Conservation (phyloP, 2,329 filamentous ascomycete species). For the Cadophora sp. region DNA sequence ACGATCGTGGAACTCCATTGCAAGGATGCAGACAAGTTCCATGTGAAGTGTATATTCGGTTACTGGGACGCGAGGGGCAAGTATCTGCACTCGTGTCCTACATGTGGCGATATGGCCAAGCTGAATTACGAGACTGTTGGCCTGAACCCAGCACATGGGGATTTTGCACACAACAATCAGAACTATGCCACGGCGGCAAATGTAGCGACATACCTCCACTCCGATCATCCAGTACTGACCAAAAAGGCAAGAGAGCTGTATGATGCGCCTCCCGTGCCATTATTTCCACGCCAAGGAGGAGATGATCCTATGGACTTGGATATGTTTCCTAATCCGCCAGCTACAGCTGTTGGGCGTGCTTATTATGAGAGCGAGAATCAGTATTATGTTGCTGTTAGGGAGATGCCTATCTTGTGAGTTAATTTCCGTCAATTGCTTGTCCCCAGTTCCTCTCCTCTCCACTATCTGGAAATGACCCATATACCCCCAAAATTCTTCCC, state of each 20-base stretch:
- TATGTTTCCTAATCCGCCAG: background rate
- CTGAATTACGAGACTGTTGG: slow-evolving; percentile 25
- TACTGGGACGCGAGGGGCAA: slow-evolving; percentile 25
- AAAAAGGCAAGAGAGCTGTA: slow-evolving; percentile 6
- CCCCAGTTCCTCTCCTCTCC: background rate
- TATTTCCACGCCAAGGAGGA: background rate
- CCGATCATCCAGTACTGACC: background rate
- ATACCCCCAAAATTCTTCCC: no score
- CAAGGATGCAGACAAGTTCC: slow-evolving; percentile 17
- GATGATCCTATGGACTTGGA: background rate
- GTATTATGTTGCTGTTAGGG: background rate
- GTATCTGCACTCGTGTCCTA: slow-evolving; percentile 26
- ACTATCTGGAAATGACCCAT: no score
- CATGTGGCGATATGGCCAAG: slow-evolving; percentile 17
- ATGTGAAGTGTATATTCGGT: slow-evolving; percentile 27
- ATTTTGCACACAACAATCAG: slow-evolving; percentile 13
- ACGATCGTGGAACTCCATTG: slow-evolving; percentile 17
- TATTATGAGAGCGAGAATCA: slow-evolving; percentile 2
- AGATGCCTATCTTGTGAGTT: slow-evolving; percentile 5
- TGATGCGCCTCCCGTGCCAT: background rate
- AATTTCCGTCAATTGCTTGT: background rate
- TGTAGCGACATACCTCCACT: background rate
- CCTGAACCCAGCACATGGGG: slow-evolving; percentile 11
- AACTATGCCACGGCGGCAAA: background rate
- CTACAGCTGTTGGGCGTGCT: background rate